Percentiles rank a stretch among this genome's conserved stretches.
These are phyloP conservation scores for Sugiyamaella sp. DNA, from an alignment of 1,139 yeast genomes.

Conservation along the genomic window DNA sequence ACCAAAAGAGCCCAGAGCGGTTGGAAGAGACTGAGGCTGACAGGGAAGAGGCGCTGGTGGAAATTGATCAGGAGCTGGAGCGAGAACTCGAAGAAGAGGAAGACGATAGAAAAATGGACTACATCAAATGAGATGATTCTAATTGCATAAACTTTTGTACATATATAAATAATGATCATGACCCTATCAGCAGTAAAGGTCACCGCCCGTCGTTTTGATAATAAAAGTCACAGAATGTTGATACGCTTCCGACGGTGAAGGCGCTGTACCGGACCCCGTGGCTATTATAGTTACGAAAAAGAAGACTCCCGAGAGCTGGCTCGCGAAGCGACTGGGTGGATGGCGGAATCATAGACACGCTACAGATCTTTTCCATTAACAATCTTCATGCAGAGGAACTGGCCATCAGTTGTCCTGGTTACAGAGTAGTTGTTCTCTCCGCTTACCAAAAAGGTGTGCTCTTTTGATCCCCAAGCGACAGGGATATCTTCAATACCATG, in stretches of 20 bases:
- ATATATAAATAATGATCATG: conserved; percentile 1
- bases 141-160: conserved; percentile 11
- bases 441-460: conserved; percentile 30
- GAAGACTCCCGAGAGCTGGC: background rate
- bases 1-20: background rate
- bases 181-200: background rate
- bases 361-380: conserved; percentile 25
- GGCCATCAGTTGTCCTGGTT: conserved; percentile 22
- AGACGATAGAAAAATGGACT: conserved; percentile 16
- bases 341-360: no score
- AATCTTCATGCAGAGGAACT: conserved; percentile 20
- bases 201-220: no score
- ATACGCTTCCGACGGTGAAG: background rate
- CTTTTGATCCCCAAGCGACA: conserved; percentile 37
- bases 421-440: conserved; percentile 37
- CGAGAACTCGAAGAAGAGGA: conserved; percentile 27
- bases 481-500: conserved; percentile 40
- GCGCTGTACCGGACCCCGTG: no score
- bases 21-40: conserved; percentile 26
- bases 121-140: conserved; percentile 11
- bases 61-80: conserved; percentile 28
- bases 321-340: background rate
- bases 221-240: no score
- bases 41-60: conserved; percentile 29
- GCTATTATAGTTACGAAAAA: no score